Conservation (phyloP, 2,329 filamentous ascomycete genomes). For the Graphiopsis chlorocephala region DNA sequence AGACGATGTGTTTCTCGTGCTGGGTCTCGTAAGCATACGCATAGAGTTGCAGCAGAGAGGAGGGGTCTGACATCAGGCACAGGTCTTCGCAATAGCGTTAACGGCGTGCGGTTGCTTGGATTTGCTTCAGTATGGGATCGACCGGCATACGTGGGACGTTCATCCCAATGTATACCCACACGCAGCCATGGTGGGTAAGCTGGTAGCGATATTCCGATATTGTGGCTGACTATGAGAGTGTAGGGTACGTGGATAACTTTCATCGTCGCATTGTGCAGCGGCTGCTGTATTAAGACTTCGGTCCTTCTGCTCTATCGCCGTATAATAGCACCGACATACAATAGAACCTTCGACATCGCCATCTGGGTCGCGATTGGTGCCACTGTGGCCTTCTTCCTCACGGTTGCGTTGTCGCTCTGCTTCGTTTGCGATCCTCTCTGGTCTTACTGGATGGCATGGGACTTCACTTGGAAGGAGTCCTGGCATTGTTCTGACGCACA, state of each 20-base stretch:
- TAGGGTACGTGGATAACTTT: not conserved
- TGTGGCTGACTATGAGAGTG: not conserved
- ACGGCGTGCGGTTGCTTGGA: not conserved
- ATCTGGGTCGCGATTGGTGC: not conserved
- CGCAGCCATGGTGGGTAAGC: not conserved
- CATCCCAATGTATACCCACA: not conserved
- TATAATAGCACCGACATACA: not conserved
- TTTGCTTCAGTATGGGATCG: not conserved
- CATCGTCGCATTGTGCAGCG: not conserved
- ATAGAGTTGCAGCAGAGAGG: not conserved
- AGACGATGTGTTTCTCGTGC: not conserved
- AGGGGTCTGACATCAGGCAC: not conserved
- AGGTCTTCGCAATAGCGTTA: not conserved
- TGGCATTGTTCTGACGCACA: not conserved
- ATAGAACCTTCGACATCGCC: not conserved
- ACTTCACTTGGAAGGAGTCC: not conserved
- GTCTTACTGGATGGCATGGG: not conserved
- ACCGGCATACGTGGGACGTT: not conserved
- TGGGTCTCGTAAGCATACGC: not conserved
- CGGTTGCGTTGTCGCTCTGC: not conserved
- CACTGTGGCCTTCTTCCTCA: not conserved
- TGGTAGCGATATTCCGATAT: not conserved
- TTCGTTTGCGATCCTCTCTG: not conserved
- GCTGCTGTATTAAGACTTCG: not conserved
- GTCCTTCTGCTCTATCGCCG: not conserved